phyloP scores from a whole-genome alignment of 2,329 filamentous ascomycete genomes.

The Penicillium sp. region DNA sequence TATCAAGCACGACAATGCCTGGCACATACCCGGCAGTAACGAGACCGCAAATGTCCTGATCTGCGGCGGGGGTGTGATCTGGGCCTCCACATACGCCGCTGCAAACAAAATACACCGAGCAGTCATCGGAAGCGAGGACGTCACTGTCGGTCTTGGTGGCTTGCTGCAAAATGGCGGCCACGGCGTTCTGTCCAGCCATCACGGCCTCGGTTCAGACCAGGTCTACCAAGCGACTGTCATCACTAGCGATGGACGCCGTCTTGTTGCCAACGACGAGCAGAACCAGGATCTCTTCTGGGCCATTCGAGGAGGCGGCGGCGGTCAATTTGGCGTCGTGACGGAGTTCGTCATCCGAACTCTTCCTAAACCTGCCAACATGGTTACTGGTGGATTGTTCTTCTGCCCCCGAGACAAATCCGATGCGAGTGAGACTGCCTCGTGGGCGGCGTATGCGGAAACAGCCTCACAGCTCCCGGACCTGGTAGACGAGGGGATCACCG shows the following conservation, averaged over 20 bases:
- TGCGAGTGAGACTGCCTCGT: conserved; percentile 29
- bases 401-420: conserved; percentile 3
- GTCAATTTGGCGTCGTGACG: conserved; percentile 21
- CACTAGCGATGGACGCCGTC: conserved; percentile 28
- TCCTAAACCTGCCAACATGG: conserved; percentile 17
- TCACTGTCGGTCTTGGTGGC: conserved; percentile 49
- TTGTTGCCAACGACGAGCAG: conserved; percentile 40
- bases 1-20: conserved; percentile 24
- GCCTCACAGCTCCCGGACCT: conserved; percentile 28
- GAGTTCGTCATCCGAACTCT: conserved; percentile 23
- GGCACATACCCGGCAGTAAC: conserved; percentile 13
- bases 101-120: conserved; percentile 21
- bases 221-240: conserved; percentile 29
- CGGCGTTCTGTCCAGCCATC: conserved; percentile 20
- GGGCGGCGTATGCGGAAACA: conserved; percentile 32
- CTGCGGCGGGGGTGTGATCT: conserved; percentile 18
- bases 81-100: conserved; percentile 10
- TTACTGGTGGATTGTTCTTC: conserved; percentile 14
- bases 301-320: conserved; percentile 48
- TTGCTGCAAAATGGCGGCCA: conserved; percentile 33
- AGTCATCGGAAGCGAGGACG: conserved; percentile 56
- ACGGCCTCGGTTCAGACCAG: conserved; percentile 28
- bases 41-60: conserved; percentile 13
- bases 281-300: conserved; percentile 52
- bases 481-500: conserved; percentile 30